Percentiles rank a stretch among this genome's conserved stretches.
phyloP scores from a whole-genome alignment of 2,329 filamentous ascomycete species.

The Colletotrichum sp. region DNA sequence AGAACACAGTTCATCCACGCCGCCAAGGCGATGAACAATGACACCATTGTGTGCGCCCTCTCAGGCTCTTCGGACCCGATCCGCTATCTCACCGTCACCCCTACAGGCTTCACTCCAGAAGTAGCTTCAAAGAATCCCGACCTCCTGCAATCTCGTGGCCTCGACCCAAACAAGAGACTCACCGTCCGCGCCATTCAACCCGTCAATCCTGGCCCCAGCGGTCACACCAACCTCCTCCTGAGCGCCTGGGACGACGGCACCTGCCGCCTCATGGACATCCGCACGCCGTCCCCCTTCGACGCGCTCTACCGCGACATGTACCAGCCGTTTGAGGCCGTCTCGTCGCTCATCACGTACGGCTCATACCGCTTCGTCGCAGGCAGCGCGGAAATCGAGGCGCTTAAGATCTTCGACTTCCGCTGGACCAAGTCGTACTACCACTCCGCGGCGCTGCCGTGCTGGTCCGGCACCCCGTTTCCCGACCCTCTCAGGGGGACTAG shows the following conservation, averaged over 20 bases:
- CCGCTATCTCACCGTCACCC: slow-evolving; percentile 50
- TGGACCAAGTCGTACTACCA: slow-evolving; percentile 55
- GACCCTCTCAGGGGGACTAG: slow-evolving; percentile 30
- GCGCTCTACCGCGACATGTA: slow-evolving; percentile 58
- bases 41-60: slow-evolving; percentile 50
- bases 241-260: slow-evolving; percentile 60
- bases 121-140: slow-evolving; percentile 35
- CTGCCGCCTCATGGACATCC: slow-evolving; percentile 44
- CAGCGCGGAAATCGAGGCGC: slow-evolving; percentile 43
- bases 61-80: slow-evolving; percentile 46
- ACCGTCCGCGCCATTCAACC: slow-evolving; percentile 53
- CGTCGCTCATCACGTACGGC: slow-evolving; percentile 54
- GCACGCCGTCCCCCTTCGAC: slow-evolving; percentile 51
- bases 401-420: slow-evolving; percentile 62
- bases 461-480: slow-evolving; percentile 37
- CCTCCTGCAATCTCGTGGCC: slow-evolving; percentile 28
- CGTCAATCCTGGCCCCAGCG: slow-evolving; percentile 32
- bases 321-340: slow-evolving; percentile 49
- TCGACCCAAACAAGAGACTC: slow-evolving; percentile 34
- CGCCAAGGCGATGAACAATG: slow-evolving; percentile 51
- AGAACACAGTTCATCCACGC: slow-evolving; percentile 28
- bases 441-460: slow-evolving; percentile 52
- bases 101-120: slow-evolving; percentile 45
- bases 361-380: slow-evolving; percentile 56
- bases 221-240: slow-evolving; percentile 47